Evolutionary conservation across 345 rosid genomes (phyloP).

Genomic region (Brassica cretica): DNA sequence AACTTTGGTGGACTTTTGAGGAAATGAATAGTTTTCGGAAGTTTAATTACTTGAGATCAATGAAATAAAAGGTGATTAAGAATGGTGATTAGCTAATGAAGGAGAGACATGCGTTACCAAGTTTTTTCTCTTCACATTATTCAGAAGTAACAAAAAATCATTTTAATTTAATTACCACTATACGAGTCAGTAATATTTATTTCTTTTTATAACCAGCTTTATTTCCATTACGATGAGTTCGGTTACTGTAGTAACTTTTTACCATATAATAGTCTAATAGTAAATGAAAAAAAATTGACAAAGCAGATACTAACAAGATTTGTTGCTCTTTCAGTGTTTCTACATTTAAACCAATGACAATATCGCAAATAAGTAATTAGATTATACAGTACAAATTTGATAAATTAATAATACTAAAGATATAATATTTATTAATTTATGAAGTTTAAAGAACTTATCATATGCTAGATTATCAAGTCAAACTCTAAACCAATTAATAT

Average conservation of each 20-base stretch:
- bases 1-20: constrained; percentile 7
- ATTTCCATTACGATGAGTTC: background rate
- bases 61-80: background rate
- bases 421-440: no score
- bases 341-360: background rate
- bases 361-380: no score
- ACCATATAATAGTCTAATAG: background rate
- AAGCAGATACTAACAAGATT: background rate
- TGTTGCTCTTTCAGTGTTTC: background rate
- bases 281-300: no score
- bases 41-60: background rate
- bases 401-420: no score
- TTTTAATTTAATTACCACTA: background rate
- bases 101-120: constrained; percentile 28
- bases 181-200: background rate
- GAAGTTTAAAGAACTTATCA: no score
- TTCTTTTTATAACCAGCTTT: background rate
- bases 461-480: no score
- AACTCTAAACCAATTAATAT: no score
- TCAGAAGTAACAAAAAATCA: background rate
- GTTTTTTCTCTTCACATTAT: background rate
- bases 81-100: constrained; percentile 20
- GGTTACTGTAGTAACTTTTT: background rate
- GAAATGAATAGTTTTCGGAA: constrained; percentile 8
- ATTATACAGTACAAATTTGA: no score